phyloP scores from a whole-genome alignment of 108 stramenopile genomes.

The Craspedostauros australis region DNA sequence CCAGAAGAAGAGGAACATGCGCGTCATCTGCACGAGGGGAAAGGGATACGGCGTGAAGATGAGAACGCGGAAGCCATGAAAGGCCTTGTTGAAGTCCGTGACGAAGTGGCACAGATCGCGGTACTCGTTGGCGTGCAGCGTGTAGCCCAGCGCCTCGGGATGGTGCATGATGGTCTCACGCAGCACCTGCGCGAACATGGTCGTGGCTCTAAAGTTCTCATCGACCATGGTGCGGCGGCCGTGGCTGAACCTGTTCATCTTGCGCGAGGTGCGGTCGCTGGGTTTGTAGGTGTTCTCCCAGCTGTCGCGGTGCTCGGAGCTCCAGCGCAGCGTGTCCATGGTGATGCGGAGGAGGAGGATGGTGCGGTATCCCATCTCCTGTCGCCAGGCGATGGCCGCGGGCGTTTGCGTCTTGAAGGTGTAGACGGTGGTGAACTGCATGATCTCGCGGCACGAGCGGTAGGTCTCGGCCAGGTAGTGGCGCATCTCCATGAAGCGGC shows the following conservation, averaged over 20 bases:
- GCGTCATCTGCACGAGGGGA: conserved; percentile 25
- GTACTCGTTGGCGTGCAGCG: conserved; percentile 10
- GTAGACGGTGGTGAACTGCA: conserved; percentile 1
- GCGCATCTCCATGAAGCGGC: conserved; percentile 20
- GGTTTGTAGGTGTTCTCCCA: not conserved
- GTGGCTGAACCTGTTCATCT: not conserved
- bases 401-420: not conserved
- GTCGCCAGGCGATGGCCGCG: conserved; percentile 14
- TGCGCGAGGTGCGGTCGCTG: not conserved
- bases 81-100: conserved; percentile 2
- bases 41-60: conserved; percentile 28
- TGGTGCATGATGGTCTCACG: conserved; percentile 14
- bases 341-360: conserved; percentile 17
- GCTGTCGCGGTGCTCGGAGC: not conserved
- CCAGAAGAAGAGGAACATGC: conserved; percentile 19
- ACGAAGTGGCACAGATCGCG: conserved; percentile 2
- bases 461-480: not conserved
- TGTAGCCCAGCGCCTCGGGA: conserved; percentile 2
- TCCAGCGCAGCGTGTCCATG: conserved; percentile 10
- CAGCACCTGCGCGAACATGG: not conserved
- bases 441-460: conserved; percentile 18
- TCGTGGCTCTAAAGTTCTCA: conserved; percentile 13
- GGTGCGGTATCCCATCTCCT: conserved; percentile 14
- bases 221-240: conserved; percentile 6
- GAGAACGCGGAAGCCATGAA: conserved; percentile 7